Evolutionary conservation across 2,329 filamentous ascomycete genomes (phyloP).

Genomic region (Beauveria varroae): DNA sequence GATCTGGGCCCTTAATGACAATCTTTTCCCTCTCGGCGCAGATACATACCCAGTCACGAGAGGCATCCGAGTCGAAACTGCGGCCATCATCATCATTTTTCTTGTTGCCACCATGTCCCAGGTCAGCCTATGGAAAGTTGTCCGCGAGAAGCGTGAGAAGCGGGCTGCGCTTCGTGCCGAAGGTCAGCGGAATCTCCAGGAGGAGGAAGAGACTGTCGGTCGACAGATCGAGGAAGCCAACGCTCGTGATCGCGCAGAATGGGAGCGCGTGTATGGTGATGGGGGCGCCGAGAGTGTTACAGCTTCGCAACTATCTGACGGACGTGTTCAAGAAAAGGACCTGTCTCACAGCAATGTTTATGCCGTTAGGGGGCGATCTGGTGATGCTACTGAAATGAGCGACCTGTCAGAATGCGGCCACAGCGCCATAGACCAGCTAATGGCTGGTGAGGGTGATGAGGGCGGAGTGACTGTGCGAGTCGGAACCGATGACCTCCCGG

Average conservation of each 20-base stretch:
- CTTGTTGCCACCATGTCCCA: constrained; percentile 76
- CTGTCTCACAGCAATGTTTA: constrained; percentile 27
- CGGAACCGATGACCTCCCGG: constrained; percentile 38
- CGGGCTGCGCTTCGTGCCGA: constrained; percentile 43
- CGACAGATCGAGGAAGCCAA: constrained; percentile 57
- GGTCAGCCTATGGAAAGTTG: constrained; percentile 75
- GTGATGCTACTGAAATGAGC: constrained; percentile 48
- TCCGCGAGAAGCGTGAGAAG: constrained; percentile 54
- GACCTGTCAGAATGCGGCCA: constrained; percentile 34
- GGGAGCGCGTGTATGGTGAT: constrained; percentile 73
- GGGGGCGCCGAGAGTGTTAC: constrained; percentile 32
- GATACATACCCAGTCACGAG: constrained; percentile 78
- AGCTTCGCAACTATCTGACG: constrained; percentile 42
- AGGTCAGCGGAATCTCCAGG: constrained; percentile 46
- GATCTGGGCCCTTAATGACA: constrained; percentile 74
- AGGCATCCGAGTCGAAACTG: constrained; percentile 79
- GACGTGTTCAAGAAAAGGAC: constrained; percentile 41
- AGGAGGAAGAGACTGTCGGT: constrained; percentile 64
- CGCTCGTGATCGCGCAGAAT: constrained; percentile 54
- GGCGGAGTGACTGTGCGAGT: constrained; percentile 47
- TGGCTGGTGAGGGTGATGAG: constrained; percentile 34
- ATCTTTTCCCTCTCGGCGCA: constrained; percentile 70
- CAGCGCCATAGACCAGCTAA: constrained; percentile 28
- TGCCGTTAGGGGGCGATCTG: constrained; percentile 27
- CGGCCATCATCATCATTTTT: constrained; percentile 66